Evolutionary conservation across 768 basidiomycete genomes (phyloP), one percentile per base, ranked within the genome.

Genomic region (Hericium erinaceus): DNA sequence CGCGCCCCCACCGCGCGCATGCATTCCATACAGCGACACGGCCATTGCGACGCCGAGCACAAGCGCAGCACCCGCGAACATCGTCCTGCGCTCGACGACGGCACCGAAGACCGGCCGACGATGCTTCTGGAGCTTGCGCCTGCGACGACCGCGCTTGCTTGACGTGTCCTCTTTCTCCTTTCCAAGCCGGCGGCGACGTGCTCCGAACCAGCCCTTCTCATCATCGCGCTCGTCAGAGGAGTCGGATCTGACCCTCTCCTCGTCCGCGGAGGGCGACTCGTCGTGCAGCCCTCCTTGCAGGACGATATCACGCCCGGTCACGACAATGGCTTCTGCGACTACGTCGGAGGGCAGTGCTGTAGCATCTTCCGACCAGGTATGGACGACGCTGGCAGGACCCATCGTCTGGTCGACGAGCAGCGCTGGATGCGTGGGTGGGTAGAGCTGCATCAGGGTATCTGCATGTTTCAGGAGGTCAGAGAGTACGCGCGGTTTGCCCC

Each of bases 351-450:
- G 81, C 46, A 81, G 68, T n/a, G 70, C 68, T 0, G 68, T 52
- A 2, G 67, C 63, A 26, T 71, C 67, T 62, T 83, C 79, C 16
- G 77, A 80, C 89, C 89, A 92, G 9, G 90, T 91, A 67, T 77
- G 80, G 53, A 89, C 73, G 39, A 80, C 86, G 64, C 87, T 90
- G 64, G 87, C 83, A 1, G 86, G 87, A 9, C 90, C 90, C 79
- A 92, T 82, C 51, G 87, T 87, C 28, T 74, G 71, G 6, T 77
- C 70, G 15, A 89, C 71, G 3, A 61, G 66, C 12, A 92, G 72
- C 0, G 68, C 72, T 10, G 83, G 77, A 54, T 85, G 77, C 1
- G 76, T 72, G 2, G 87, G 85, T 4, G 88, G 87, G 67, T 78
- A 85, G 18, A 65, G 61, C n/a, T 66, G 61, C 52, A 78, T 80